Evolutionary conservation across 2,329 filamentous ascomycete species (phyloP), one percentile per base, ranked within the genome.

Genomic region (Colletotrichum sp.): DNA sequence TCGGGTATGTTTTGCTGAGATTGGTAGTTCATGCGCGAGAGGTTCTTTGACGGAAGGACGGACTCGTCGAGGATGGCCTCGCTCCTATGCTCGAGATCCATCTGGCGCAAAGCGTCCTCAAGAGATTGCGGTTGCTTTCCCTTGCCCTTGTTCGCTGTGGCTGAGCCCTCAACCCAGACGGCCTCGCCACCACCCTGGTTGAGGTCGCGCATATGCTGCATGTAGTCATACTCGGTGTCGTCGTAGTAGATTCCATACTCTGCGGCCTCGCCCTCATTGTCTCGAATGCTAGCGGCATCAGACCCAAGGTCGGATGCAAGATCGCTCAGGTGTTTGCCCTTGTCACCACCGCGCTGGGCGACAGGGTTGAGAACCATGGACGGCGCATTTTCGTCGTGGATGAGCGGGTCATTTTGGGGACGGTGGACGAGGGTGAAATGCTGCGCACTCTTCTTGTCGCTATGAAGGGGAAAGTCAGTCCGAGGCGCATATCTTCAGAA

Each of bases 181-280:
- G 94, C 92, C 71, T 96, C 93, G 34, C 95, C 95, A 28, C 92
- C 92, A 7, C 91, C 95, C 59, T 88, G 85, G 73, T 93, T 93
- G n/a, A 99, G 87, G 80, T 99, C 97, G 71, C 96, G 94, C 90
- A 99, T 88, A 86, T 99, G 97, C 85, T 99, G 97, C 97, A 99
- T 99, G 87, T 99, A 99, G 86, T 99, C 97, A 86, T 99, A 99
- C 82, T 95, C 92, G 78, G 95, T 94, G 86, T 99, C 97, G 85
- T 99, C 98, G 85, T 91, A 99, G 89, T 95, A 99, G 78, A 99
- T 92, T 78, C 97, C 97, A 85, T 98, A 92, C 84, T 95, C 95
- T 79, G 98, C 97, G 10, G 98, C 97, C 87, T 99, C 96, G 80
- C 98, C 98, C 86, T 99, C 97, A 84, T 99, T 99, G 72, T 92